Base-by-base conservation (phyloP, 768 basidiomycete species). In the Psilocybe cubensis region DNA sequence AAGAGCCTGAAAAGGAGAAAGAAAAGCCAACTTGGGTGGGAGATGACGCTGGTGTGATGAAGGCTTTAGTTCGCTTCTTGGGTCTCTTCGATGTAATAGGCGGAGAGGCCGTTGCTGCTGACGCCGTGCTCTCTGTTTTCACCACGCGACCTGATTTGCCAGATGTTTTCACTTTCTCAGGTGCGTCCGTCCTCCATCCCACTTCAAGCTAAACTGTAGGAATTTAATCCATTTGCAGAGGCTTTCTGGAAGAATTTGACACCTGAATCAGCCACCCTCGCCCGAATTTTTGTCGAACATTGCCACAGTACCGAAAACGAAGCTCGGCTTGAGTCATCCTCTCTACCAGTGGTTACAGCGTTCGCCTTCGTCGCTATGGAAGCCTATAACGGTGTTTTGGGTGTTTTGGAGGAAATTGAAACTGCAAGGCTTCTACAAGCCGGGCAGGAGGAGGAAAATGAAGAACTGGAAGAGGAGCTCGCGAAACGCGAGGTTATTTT, bases 301-400 rank as follows among this genome's bases (percentile, higher is more conserved):
- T 94, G 91, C 60, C 74, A 84, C 20, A 77, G 74, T 23, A 84
- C 78, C 18, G 76, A 83, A 33, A 82, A 89, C 47, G 85, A 89
- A 50, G 73, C 78, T 2, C 83, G 85, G 24, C 73, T 96, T 5
- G 94, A 96, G 66, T 68, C 78, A 1, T 80, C 85, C 14, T 68
- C 76, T 4, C 77, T 98, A 3, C 96, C 96, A 0, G 92, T 96
- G 35, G 91, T 97, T n/a, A 96, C 94, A 0, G 85, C 88, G 0
- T 87, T 97, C 60, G 96, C 96, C 0, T 96, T 90, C 75, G 77
- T 82, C 51, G 85, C 96, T 29, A 91, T 96, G 68, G 78, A 84
- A 41, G 80, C 85, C 0, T 97, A 93, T 72, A 96, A 96, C 65
- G 72, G 75, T 3, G 64, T 84, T 9, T 68, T 83, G 18, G 67